Conservation (phyloP, 305 asterid genomes). For the Fraxinus sp. region DNA sequence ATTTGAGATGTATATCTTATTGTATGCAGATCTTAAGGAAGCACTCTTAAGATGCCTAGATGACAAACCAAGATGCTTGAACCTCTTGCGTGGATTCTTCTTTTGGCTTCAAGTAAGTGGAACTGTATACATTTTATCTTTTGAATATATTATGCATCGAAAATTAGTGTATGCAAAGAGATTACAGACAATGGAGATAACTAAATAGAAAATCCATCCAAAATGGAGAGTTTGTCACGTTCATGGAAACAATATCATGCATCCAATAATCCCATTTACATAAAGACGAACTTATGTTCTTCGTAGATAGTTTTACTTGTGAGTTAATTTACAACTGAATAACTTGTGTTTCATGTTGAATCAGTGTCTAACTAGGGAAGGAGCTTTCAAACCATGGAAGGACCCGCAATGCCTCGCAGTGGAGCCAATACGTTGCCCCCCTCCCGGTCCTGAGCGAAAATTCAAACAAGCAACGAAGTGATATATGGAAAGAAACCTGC, state of each 20-base stretch:
- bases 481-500: neutral
- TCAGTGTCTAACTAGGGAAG: neutral
- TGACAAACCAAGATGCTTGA: constrained; percentile 3
- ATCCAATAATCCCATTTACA: neutral
- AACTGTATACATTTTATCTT: neutral
- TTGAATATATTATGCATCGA: neutral
- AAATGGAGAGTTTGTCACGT: neutral
- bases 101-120: constrained; percentile 16
- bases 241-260: neutral
- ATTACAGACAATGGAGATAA: neutral
- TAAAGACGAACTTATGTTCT: neutral
- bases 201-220: neutral
- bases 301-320: neutral
- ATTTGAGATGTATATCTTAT: neutral
- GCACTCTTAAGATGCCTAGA: neutral
- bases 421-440: neutral
- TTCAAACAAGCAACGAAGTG: neutral
- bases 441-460: neutral
- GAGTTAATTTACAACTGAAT: neutral
- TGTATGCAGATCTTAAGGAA: neutral
- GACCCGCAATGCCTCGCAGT: neutral
- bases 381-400: neutral
- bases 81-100: constrained; percentile 21
- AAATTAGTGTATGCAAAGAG: neutral
- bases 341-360: neutral